Evolutionary conservation across 1,139 yeast genomes (phyloP), one percentile per base, ranked within the genome.

Genomic region (Petasospora fabianii): DNA sequence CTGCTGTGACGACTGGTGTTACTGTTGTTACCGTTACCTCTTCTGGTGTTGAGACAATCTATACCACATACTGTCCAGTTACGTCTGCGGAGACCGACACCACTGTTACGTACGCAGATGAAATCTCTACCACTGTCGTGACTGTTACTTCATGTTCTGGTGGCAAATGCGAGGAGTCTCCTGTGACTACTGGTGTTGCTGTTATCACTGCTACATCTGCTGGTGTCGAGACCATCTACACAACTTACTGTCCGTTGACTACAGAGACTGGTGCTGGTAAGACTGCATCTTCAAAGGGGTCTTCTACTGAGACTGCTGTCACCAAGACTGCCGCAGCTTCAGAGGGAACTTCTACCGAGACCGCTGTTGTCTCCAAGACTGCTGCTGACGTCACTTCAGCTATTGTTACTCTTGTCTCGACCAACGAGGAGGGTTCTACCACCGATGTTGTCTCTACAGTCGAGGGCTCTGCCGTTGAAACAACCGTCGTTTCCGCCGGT

Each of bases 21-120:
- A 22, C 32, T n/a, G 38, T 35, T 20, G 34, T 35, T 12, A 26
- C 38, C 5, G 13, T 31, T 14, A 20, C 38, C 13, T 17, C 22
- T 10, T 11, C 12, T 7, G 38, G 38, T n/a, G 30, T 30, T n/a
- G 34, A n/a, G 8, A 35, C 38, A 7, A 24, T 15, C 15, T 35
- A 35, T 28, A 35, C 38, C 14, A 35, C 38, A 6, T 35, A 35
- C 32, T 31, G 34, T 15, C 38, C 38, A 27, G 20, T 33, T 16
- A 24, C 29, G 8, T 27, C 36, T 15, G n/a, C n/a, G n/a, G n/a
- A n/a, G n/a, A n/a, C n/a, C n/a, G n/a, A n/a, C n/a, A n/a, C n/a
- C n/a, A 13, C 41, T 24, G 24, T 10, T 18, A 12, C 26, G 7
- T 9, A 7, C 6, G 26, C 7, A n/a, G 11, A 9, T 24, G n/a